phyloP scores from a whole-genome alignment of 129 eudicot genomes.

The Tanacetum coccineum region DNA sequence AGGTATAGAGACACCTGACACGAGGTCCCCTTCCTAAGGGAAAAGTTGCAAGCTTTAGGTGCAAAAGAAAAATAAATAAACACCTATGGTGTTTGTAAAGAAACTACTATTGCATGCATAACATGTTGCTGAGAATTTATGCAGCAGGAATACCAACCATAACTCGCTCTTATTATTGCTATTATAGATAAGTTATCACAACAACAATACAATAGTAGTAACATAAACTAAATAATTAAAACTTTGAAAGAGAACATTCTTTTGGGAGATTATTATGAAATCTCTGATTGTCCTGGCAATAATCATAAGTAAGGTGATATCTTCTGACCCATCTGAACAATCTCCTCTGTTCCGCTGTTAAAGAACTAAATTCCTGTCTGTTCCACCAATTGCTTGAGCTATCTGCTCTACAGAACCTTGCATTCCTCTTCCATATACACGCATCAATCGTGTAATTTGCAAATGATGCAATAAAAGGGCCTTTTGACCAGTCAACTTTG shows the following conservation, averaged over 20 bases:
- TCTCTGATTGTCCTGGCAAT: slow-evolving; percentile 68
- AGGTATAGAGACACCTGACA: no score
- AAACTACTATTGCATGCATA: no score
- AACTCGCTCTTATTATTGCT: slow-evolving; percentile 9
- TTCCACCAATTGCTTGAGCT: no score
- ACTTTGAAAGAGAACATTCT: slow-evolving; percentile 76
- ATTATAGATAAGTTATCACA: slow-evolving; percentile 15
- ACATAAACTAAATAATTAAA: slow-evolving; percentile 41
- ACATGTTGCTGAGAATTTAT: slow-evolving; percentile 1
- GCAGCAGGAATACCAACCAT: slow-evolving; percentile 10
- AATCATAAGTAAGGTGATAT: no score
- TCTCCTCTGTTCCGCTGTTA: no score
- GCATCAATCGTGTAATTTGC: slow-evolving; percentile 59
- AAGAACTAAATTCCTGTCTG: no score
- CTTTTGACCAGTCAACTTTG: slow-evolving; percentile 69
- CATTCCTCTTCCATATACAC: slow-evolving; percentile 76
- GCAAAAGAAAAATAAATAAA: no score
- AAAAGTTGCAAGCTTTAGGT: no score
- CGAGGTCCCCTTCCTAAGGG: no score
- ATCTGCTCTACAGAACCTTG: slow-evolving; percentile 58
- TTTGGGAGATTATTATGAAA: slow-evolving; percentile 65
- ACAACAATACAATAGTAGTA: slow-evolving; percentile 15
- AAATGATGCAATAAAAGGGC: slow-evolving; percentile 69
- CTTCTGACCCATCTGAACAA: no score
- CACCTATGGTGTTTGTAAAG: no score